Conservation (phyloP, 2,329 filamentous ascomycete genomes). For the Penicillium oxalicum region DNA sequence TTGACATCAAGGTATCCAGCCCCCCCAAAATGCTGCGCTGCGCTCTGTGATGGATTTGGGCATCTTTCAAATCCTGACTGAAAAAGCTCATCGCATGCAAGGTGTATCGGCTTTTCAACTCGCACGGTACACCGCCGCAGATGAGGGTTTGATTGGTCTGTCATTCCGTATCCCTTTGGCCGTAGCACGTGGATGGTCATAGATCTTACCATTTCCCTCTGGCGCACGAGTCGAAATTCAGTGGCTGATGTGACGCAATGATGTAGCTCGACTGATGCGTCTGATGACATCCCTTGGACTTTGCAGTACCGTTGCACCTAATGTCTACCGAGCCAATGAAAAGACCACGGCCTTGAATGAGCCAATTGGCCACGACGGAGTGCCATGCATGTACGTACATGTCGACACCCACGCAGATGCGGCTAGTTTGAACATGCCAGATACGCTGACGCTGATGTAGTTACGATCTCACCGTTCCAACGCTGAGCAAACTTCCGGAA, state of each 20-base stretch:
- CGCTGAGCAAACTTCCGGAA: constrained; percentile 26
- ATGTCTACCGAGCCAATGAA: constrained; percentile 23
- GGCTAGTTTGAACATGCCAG: no score
- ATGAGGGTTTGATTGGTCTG: constrained; percentile 28
- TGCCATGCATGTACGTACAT: constrained; percentile 24
- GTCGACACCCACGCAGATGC: not conserved
- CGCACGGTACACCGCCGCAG: constrained; percentile 23
- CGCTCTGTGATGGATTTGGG: constrained; percentile 27
- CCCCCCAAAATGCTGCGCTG: constrained; percentile 30
- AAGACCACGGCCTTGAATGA: constrained; percentile 23
- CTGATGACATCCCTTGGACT: constrained; percentile 26
- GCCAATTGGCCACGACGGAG: constrained; percentile 26
- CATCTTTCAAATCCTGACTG: constrained; percentile 24
- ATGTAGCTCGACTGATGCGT: constrained; percentile 27
- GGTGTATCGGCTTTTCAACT: constrained; percentile 25
- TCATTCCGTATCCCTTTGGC: no score
- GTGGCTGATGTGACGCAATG: not conserved
- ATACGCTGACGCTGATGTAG: no score
- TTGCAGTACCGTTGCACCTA: constrained; percentile 16
- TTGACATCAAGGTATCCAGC: constrained; percentile 16
- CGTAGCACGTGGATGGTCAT: no score
- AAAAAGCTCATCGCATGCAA: constrained; percentile 10
- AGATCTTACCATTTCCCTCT: not conserved
- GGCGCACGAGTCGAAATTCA: not conserved
- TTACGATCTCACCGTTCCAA: constrained; percentile 27